A percentile compares a stretch with the other conserved stretches of the same genome.
These are phyloP conservation scores for Lachancea kluyveri DNA, from an alignment of 805 yeast genomes.

Conservation along the genomic window DNA sequence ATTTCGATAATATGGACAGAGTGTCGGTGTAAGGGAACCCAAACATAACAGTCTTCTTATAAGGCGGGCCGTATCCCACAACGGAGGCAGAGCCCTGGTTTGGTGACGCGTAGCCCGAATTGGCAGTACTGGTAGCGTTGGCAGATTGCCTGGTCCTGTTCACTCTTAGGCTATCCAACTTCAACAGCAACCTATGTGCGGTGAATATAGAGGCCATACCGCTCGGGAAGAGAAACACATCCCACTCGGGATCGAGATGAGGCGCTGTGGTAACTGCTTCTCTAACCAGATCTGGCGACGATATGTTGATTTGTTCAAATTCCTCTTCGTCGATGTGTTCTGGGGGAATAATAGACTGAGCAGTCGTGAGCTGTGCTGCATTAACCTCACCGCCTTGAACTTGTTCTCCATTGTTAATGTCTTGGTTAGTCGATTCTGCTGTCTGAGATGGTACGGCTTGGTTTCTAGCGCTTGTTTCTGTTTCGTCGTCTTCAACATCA, in stretches of 20 bases:
- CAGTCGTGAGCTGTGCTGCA: conserved; percentile 1
- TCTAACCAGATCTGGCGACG: background rate
- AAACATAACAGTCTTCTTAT: conserved; percentile 74
- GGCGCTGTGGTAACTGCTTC: background rate
- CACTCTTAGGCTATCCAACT: conserved; percentile 31
- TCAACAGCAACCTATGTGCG: conserved; percentile 58
- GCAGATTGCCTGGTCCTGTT: conserved; percentile 13
- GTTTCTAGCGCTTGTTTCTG: conserved; percentile 18
- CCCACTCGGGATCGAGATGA: conserved; percentile 39
- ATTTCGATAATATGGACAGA: conserved; percentile 73
- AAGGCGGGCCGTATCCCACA: conserved; percentile 27
- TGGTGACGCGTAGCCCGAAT: conserved; percentile 3
- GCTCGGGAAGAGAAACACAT: conserved; percentile 78
- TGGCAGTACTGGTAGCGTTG: conserved; percentile 17
- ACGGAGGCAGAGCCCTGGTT: conserved; percentile 5
- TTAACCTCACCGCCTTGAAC: conserved; percentile 2
- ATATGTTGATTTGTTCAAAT: conserved; percentile 4
- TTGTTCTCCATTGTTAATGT: background rate
- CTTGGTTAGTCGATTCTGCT: background rate
- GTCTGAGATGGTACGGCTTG: conserved; percentile 2
- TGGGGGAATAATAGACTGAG: conserved; percentile 21
- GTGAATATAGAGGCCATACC: conserved; percentile 92
- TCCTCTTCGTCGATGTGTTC: conserved; percentile 23
- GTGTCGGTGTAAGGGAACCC: conserved; percentile 98
- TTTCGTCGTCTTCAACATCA: conserved; percentile 27